Evolutionary conservation across 192 early-diverging fungal species (phyloP).

Genomic region (Gryganskiella cystojenkinii): DNA sequence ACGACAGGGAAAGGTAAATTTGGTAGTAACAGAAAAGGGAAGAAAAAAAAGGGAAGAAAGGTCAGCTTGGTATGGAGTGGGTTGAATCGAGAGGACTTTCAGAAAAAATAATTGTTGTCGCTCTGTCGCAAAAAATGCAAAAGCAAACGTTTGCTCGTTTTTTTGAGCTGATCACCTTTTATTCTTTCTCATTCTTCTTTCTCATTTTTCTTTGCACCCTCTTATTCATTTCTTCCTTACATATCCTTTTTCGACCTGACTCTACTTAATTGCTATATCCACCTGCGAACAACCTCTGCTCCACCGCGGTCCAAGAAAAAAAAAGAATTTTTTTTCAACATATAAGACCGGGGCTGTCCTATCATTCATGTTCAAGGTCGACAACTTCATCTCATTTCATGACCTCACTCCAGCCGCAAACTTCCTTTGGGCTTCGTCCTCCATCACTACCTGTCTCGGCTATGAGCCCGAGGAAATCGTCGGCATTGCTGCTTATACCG

Average conservation of each 20-base stretch:
- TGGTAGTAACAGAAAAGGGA: neutral
- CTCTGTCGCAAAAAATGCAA: neutral
- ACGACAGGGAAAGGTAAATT: neutral
- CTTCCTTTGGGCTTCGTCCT: constrained; percentile 55
- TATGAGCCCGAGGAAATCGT: constrained; percentile 57
- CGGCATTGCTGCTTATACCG: constrained; percentile 47
- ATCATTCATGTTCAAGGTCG: constrained; percentile 26
- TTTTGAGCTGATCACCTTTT: neutral
- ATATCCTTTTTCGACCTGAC: neutral
- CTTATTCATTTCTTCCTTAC: neutral
- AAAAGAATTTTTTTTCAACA: neutral
- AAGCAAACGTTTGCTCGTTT: neutral
- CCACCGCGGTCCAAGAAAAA: neutral
- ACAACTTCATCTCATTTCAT: constrained; percentile 60
- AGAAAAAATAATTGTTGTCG: neutral
- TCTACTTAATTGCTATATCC: neutral
- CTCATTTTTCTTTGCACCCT: neutral
- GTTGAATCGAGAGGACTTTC: neutral
- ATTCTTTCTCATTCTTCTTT: neutral
- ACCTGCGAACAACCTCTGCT: neutral
- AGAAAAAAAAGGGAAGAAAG: neutral
- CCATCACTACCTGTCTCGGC: constrained; percentile 54
- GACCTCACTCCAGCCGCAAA: constrained; percentile 51
- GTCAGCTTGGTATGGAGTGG: neutral
- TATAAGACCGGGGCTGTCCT: neutral